phyloP scores from a whole-genome alignment of 768 basidiomycete species.

The Cytidiella melzeri region DNA sequence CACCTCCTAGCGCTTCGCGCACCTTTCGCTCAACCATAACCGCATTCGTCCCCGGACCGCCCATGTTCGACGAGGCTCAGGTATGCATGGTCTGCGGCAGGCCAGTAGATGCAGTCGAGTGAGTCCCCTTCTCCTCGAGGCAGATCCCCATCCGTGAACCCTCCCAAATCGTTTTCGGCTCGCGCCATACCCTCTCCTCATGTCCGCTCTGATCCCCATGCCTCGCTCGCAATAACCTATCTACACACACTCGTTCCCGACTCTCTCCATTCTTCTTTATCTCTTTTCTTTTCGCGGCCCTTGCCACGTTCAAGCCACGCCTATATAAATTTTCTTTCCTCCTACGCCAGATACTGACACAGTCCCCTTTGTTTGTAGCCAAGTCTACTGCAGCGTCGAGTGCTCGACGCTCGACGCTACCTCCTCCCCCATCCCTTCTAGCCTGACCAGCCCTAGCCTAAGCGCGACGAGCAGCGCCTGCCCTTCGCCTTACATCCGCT shows the following conservation, averaged over 20 bases:
- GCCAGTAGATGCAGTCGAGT: conserved; percentile 39
- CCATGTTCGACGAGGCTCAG: conserved; percentile 64
- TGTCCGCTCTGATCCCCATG: conserved; percentile 19
- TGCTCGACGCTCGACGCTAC: conserved; percentile 58
- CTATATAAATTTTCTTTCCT: too few species aligned
- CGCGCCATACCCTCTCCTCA: conserved; percentile 9
- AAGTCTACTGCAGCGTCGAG: conserved; percentile 65
- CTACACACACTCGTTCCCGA: conserved; percentile 12
- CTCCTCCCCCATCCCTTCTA: conserved; percentile 56
- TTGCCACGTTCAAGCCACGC: too few species aligned
- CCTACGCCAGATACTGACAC: too few species aligned
- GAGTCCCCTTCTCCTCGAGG: conserved; percentile 7
- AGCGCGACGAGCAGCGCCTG: conserved; percentile 37
- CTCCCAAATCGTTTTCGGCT: too few species aligned
- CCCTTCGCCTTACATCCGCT: conserved; percentile 58
- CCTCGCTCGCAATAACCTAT: conserved; percentile 11
- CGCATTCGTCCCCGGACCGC: background rate
- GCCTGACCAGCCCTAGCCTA: conserved; percentile 36
- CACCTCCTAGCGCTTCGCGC: background rate
- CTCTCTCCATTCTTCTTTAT: background rate
- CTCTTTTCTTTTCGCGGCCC: conserved; percentile 1
- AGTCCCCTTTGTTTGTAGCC: conserved; percentile 34
- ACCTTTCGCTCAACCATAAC: background rate
- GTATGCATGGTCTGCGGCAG: conserved; percentile 69
- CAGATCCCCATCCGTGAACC: background rate